Evolutionary conservation across 2,329 filamentous ascomycete species (phyloP).

Genomic region (Ophiocordyceps unilateralis): DNA sequence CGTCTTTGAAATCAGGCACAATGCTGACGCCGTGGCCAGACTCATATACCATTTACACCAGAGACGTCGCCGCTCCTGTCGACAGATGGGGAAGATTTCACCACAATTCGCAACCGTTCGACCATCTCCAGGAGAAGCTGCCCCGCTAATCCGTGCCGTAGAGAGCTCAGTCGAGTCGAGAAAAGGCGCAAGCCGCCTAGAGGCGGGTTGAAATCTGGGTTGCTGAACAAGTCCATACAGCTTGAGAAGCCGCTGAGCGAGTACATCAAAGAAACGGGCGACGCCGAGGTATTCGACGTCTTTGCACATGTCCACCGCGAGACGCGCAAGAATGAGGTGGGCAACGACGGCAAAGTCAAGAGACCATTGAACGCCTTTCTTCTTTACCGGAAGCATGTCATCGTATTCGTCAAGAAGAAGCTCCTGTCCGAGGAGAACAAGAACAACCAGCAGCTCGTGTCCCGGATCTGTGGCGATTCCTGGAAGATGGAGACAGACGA

Average conservation of each 20-base stretch:
- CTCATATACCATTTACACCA: conserved; percentile 19
- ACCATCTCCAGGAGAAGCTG: conserved; percentile 9
- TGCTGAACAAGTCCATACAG: conserved; percentile 23
- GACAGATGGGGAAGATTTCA: conserved; percentile 7
- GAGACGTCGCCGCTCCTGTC: conserved; percentile 31
- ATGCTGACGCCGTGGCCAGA: conserved; percentile 4
- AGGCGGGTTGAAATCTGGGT: not conserved
- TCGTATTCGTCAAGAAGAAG: not conserved
- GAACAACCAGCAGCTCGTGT: conserved; percentile 90
- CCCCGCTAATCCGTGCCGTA: not conserved
- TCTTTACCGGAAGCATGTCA: conserved; percentile 82
- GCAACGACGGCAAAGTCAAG: conserved; percentile 63
- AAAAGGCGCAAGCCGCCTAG: conserved; percentile 1
- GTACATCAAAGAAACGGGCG: conserved; percentile 43
- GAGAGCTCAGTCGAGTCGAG: not conserved
- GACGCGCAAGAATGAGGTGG: conserved; percentile 44
- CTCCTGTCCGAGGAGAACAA: conserved; percentile 23
- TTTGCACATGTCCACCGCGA: conserved; percentile 63
- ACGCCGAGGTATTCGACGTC: conserved; percentile 59
- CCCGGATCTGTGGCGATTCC: conserved; percentile 67
- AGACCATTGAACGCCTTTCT: conserved; percentile 97
- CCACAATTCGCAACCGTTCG: conserved; percentile 20
- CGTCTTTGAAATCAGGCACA: no score
- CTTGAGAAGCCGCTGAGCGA: conserved; percentile 47
- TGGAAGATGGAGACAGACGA: conserved; percentile 65